Base-by-base conservation (phyloP, 371 early-diverging fungal species). In the Parasitella parasitica region DNA sequence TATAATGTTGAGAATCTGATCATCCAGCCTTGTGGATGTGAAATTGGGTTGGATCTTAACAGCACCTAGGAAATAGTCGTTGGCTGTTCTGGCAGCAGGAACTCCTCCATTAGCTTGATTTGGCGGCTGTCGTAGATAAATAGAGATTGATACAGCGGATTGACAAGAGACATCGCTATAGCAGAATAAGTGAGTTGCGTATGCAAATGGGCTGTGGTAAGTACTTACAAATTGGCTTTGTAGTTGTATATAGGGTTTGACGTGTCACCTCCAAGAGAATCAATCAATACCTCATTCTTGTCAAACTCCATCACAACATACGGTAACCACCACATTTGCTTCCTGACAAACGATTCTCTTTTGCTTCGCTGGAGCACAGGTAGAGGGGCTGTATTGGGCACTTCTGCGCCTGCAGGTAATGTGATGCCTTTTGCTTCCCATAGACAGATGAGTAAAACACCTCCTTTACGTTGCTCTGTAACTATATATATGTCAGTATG, bases 271-370 rank as follows among this genome's bases (percentile, higher is more conserved):
- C 89, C 92, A 15, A 89, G 73, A 15, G 93, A 90, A 67, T 91
- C 87, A 26, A 93, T 91, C 56, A 93, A 80, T 35, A 93, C 83
- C 75, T 96, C 95, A 72, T 95, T 95, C 86, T 93, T 93, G 79
- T 96, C 97, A 64, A 95, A 95, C 77, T 95, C 95, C 26, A 95
- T 75, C 8, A 96, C 94, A 20, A 88, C 89, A 66, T 94, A 96
- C 4, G 94, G 96, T 24, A 93, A 65, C 86, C 89, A 88, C 82
- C 91, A 87, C 41, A 82, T 77, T 30, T 86, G 87, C 64, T 88
- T 91, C 66, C 88, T 86, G 65, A 82, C 85, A 13, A 87, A 77
- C 9, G 89, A 88, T 57, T 91, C 89, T 66, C 87, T 43, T 48
- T 57, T 57, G 37, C 28, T 59, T 15, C 85, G 62, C 84, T 87